These are phyloP conservation scores for Dictyostelium firmibasis DNA, from an alignment of 78 protist species.

Conservation along the genomic window DNA sequence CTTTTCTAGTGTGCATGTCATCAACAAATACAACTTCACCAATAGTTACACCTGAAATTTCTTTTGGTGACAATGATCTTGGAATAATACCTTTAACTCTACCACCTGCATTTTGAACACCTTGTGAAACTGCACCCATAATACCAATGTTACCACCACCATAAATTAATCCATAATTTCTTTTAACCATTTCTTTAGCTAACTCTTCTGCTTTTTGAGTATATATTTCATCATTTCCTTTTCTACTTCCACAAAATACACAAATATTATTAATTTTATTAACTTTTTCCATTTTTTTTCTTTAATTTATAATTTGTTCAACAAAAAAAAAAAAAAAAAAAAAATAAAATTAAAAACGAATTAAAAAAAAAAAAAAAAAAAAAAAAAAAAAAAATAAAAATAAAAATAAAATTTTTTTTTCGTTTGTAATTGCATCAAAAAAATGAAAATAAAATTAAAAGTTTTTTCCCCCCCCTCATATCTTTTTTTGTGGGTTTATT, in stretches of 20 bases:
- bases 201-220: neutral
- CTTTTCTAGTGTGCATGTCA: constrained; percentile 79
- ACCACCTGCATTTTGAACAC: constrained; percentile 57
- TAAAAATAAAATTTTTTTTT: no score
- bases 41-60: constrained; percentile 61
- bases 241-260: constrained; percentile 69
- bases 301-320: neutral
- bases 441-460: no score
- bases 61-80: constrained; percentile 55
- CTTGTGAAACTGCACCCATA: constrained; percentile 70
- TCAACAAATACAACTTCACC: constrained; percentile 38
- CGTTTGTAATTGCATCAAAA: no score
- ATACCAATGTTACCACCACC: constrained; percentile 81
- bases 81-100: constrained; percentile 71
- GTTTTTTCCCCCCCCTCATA: no score
- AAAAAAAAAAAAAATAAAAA: no score
- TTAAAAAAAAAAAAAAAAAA: no score
- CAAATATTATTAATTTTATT: constrained; percentile 44
- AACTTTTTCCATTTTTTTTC: neutral
- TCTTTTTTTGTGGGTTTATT: no score
- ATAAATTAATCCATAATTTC: constrained; percentile 58
- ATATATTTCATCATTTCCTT: neutral
- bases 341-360: neutral
- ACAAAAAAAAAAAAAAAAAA: neutral
- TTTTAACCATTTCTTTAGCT: constrained; percentile 25